phyloP scores from a whole-genome alignment of 768 basidiomycete species.

The Lactifluus volemus region DNA sequence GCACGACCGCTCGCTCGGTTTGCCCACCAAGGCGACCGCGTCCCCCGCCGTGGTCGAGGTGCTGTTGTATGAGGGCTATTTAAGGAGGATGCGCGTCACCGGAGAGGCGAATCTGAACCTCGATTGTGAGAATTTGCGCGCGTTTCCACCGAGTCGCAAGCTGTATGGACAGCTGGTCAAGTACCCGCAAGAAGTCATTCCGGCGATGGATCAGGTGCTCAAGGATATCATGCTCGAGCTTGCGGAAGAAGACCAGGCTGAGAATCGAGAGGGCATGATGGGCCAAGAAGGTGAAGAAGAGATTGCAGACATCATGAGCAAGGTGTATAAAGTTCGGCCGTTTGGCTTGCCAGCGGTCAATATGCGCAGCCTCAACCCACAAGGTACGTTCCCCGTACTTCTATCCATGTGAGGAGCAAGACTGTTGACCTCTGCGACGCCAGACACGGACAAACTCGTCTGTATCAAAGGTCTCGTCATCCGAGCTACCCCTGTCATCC shows the following conservation, averaged over 20 bases:
- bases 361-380: slow-evolving; percentile 93
- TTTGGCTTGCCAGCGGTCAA: slow-evolving; percentile 79
- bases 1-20: slow-evolving; percentile 57
- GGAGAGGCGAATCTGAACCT: slow-evolving; percentile 92
- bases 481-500: slow-evolving; percentile 93
- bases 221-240: slow-evolving; percentile 89
- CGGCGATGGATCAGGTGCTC: slow-evolving; percentile 93
- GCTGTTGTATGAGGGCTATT: slow-evolving; percentile 67
- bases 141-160: slow-evolving; percentile 80
- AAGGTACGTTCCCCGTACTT: slow-evolving; percentile 42
- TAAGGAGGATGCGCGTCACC: slow-evolving; percentile 81
- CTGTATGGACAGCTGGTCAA: slow-evolving; percentile 77
- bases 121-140: slow-evolving; percentile 75
- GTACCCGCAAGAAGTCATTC: slow-evolving; percentile 96
- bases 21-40: slow-evolving; percentile 40
- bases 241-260: slow-evolving; percentile 71
- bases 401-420: background rate
- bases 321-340: slow-evolving; percentile 89
- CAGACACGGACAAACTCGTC: slow-evolving; percentile 97
- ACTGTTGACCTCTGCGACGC: background rate
- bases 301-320: slow-evolving; percentile 78
- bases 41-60: slow-evolving; percentile 62
- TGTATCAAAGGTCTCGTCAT: slow-evolving; percentile 96
- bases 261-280: slow-evolving; percentile 64
- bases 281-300: slow-evolving; percentile 75